Percentiles rank a stretch among this genome's conserved stretches.
Evolutionary conservation across 768 basidiomycete genomes (phyloP).

Genomic region (Tylopilus felleus): DNA sequence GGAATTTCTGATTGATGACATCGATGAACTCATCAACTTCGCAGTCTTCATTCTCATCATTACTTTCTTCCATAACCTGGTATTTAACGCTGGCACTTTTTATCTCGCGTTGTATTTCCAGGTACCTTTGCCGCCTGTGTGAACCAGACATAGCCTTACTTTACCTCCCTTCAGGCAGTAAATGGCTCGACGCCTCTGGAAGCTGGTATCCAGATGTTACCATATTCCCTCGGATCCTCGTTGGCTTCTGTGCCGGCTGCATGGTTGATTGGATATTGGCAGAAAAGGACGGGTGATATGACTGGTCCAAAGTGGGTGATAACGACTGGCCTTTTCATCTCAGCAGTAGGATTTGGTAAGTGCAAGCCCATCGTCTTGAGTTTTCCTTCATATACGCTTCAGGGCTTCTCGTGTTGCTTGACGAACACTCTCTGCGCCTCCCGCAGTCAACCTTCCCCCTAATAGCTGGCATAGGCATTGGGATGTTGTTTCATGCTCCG

Average conservation of each 20-base stretch:
- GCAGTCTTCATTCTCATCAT: slow-evolving; percentile 64
- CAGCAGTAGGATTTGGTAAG: slow-evolving; percentile 73
- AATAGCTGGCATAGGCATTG: slow-evolving; percentile 72
- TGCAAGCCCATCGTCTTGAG: background rate
- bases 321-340: slow-evolving; percentile 57
- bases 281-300: slow-evolving; percentile 52
- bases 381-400: slow-evolving; percentile 15
- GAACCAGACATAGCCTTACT: background rate
- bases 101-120: slow-evolving; percentile 84
- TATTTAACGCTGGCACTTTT: slow-evolving; percentile 82
- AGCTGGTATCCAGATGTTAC: slow-evolving; percentile 72
- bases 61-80: slow-evolving; percentile 78
- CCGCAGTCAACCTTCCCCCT: slow-evolving; percentile 59
- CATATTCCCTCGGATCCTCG: slow-evolving; percentile 83
- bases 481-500: slow-evolving; percentile 83
- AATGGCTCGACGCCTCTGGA: slow-evolving; percentile 66
- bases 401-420: slow-evolving; percentile 68
- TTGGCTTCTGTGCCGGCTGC: slow-evolving; percentile 82
- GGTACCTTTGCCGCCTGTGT: slow-evolving; percentile 37
- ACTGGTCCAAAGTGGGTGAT: slow-evolving; percentile 66
- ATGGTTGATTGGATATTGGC: slow-evolving; percentile 74
- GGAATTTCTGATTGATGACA: slow-evolving; percentile 18
- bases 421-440: slow-evolving; percentile 45
- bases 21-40: slow-evolving; percentile 9
- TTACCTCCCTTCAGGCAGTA: slow-evolving; percentile 48